Conservation (phyloP, 2,329 filamentous ascomycete genomes). For the Ophiosphaerella korrae region DNA sequence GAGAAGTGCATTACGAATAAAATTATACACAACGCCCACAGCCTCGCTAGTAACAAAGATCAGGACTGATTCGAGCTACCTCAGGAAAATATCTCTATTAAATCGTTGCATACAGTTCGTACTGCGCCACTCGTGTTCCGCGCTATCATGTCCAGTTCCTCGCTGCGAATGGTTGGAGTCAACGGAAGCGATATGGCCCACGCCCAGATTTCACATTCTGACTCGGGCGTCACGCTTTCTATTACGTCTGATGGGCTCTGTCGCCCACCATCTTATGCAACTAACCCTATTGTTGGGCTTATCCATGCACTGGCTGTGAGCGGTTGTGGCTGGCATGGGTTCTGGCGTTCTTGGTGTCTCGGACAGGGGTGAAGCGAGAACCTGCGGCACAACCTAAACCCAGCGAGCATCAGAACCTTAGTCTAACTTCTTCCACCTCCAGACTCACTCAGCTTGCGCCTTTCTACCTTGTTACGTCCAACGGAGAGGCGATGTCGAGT, state of each 20-base stretch:
- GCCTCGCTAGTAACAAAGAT: no score
- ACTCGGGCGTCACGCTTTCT: constrained; percentile 2
- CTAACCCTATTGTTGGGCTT: constrained; percentile 3
- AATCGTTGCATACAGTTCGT: background rate
- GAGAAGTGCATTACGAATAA: no score
- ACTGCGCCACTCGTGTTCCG: constrained; percentile 1
- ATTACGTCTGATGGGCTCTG: constrained; percentile 2
- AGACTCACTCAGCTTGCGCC: constrained; percentile 21
- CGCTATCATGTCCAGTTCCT: background rate
- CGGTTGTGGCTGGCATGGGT: constrained; percentile 22
- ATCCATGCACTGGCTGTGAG: constrained; percentile 10
- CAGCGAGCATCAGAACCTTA: constrained; percentile 36
- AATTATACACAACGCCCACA: no score
- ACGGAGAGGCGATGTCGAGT: constrained; percentile 13
- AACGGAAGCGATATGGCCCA: no score
- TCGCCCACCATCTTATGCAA: constrained; percentile 17
- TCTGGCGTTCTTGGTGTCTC: constrained; percentile 31
- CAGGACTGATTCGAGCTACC: background rate
- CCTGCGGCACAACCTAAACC: constrained; percentile 37
- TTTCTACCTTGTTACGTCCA: constrained; percentile 18
- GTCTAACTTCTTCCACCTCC: constrained; percentile 29
- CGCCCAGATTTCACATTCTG: background rate
- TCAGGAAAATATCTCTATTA: background rate
- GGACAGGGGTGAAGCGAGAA: constrained; percentile 32
- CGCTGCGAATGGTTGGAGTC: background rate